Base-by-base conservation (phyloP, 2,329 filamentous ascomycete genomes). In the Trichophaea hybrida region DNA sequence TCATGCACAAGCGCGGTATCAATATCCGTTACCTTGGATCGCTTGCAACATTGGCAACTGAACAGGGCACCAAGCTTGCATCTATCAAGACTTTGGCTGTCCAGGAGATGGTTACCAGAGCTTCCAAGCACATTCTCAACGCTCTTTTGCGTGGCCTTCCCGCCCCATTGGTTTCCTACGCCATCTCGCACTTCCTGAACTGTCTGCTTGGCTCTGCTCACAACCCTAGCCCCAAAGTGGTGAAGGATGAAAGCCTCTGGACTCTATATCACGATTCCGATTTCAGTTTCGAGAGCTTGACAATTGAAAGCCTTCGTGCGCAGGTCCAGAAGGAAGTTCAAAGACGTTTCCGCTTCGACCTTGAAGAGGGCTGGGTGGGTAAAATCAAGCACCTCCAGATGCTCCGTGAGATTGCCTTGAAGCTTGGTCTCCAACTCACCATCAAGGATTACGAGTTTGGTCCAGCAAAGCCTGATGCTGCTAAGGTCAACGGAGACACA, bases 1-100 rank as follows among this genome's bases (percentile, higher is more conserved):
- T 96, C 55, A 78, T 98, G 70, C 93, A 98, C 77, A 95, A 95
- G 78, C 87, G 91, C 46, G 93, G 93, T 74, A 90, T 98, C 76
- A 98, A 98, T 75, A 80, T 97, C 64, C 82, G 94, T 69, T 98
- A 98, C 72, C 79, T 97, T n/a, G 93, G 93, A 66, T 85, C 83
- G 72, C 74, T 98, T 63, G 85, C 88, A 10, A 76, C 80, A 60
- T 77, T 86, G 55, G 82, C 85, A 67, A 80, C 80, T 65, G 75
- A 79, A 61, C 79, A 82, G 67, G 84, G 84, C 59, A 78, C 81
- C 57, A 84, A 88, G 63, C 78, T 97, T 31, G 77, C 83, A 67
- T 89, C 89, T 63, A 77, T 98, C 68, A 83, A 81, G 65, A 80
- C 83, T 59, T 80, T 98, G 40, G 80, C 85, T 62, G 73, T 88